These are phyloP conservation scores for Magnaporthiopsis incrustans DNA, from an alignment of 2,329 filamentous ascomycete genomes.

Conservation along the genomic window DNA sequence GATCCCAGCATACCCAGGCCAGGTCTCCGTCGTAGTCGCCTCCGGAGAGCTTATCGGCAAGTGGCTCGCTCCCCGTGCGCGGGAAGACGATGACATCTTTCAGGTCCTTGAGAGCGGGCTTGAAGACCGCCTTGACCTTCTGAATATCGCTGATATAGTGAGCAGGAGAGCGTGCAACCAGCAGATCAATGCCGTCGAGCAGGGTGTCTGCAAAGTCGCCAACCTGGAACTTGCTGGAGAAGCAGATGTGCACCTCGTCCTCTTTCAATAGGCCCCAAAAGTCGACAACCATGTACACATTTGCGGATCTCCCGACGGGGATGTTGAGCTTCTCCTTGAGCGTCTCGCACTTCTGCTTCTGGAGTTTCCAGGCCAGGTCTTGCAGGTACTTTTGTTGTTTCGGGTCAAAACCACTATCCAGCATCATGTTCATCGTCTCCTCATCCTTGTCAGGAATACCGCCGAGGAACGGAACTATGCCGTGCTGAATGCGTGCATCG, in stretches of 20 bases:
- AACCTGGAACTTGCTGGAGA: slow-evolving; percentile 56
- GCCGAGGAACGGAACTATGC: slow-evolving; percentile 33
- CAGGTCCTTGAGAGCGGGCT: slow-evolving; percentile 54
- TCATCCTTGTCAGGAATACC: slow-evolving; percentile 41
- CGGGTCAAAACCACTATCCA: slow-evolving; percentile 53
- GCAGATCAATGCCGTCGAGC: slow-evolving; percentile 49
- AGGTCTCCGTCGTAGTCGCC: slow-evolving; percentile 77
- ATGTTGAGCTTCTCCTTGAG: slow-evolving; percentile 52
- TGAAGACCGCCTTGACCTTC: slow-evolving; percentile 51
- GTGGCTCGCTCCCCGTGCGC: slow-evolving; percentile 47
- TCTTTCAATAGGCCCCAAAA: slow-evolving; percentile 52
- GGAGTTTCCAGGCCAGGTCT: slow-evolving; percentile 35
- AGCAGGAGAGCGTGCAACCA: slow-evolving; percentile 63
- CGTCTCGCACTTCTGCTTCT: slow-evolving; percentile 42
- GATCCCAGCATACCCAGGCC: slow-evolving; percentile 74
- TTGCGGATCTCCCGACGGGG: slow-evolving; percentile 51
- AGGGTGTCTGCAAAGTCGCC: slow-evolving; percentile 45
- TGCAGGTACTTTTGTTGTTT: slow-evolving; percentile 38
- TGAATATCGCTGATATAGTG: slow-evolving; percentile 67
- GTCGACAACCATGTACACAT: slow-evolving; percentile 61
- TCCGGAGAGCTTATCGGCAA: slow-evolving; percentile 65
- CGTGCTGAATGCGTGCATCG: slow-evolving; percentile 29
- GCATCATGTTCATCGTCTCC: slow-evolving; percentile 45
- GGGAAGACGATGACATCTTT: slow-evolving; percentile 78
- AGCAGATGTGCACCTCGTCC: slow-evolving; percentile 60